Evolutionary conservation across 768 basidiomycete species (phyloP).

Genomic region (Leccinum boreale): DNA sequence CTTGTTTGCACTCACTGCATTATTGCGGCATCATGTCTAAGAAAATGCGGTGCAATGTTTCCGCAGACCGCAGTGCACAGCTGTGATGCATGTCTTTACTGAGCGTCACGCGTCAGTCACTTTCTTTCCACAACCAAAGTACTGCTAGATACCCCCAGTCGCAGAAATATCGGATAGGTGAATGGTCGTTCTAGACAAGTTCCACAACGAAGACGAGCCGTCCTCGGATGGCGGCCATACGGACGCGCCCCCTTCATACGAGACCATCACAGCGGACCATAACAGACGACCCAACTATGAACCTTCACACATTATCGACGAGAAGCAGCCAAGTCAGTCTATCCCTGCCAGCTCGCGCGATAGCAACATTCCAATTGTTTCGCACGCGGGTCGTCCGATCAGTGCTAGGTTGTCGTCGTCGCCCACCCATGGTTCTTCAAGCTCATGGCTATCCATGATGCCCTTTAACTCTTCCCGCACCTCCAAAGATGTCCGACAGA

Average conservation of each 20-base stretch:
- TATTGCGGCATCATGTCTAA: too few species aligned
- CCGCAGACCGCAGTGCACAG: too few species aligned
- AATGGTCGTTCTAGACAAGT: slow-evolving; percentile 25
- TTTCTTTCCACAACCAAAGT: too few species aligned
- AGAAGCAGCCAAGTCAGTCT: slow-evolving; percentile 7
- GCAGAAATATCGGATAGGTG: slow-evolving; percentile 12
- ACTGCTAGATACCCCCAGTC: not conserved
- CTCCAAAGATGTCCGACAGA: slow-evolving; percentile 48
- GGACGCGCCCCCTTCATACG: slow-evolving; percentile 27
- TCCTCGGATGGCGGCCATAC: not conserved
- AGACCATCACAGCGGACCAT: slow-evolving; percentile 7
- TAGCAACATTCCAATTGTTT: not conserved
- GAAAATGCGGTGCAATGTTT: too few species aligned
- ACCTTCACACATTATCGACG: not conserved
- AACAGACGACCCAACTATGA: not conserved
- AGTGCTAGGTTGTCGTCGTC: not conserved
- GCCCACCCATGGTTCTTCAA: not conserved
- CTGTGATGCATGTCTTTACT: too few species aligned
- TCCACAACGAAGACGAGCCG: slow-evolving; percentile 8
- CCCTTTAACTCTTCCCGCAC: slow-evolving; percentile 22
- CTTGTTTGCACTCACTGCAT: too few species aligned
- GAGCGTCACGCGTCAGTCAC: too few species aligned
- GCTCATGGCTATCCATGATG: slow-evolving; percentile 18
- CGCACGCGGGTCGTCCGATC: not conserved
- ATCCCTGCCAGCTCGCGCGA: not conserved